A percentile compares a stretch with the other conserved stretches of the same genome.
phyloP scores from a whole-genome alignment of 1,284 basidiomycete genomes.

The Naganishia albida region DNA sequence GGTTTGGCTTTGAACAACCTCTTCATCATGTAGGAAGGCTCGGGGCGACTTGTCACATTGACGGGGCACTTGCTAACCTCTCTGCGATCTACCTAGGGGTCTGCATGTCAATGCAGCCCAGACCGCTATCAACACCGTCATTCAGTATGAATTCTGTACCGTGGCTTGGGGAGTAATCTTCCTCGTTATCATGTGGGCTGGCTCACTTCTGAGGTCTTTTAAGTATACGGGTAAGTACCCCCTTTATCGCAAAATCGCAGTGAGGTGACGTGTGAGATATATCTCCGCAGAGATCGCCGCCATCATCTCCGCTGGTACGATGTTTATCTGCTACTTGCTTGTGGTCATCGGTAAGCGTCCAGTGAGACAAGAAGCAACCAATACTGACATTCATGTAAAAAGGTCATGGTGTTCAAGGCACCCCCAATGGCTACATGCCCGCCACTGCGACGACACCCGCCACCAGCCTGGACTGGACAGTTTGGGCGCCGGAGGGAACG shows the following conservation, averaged over 20 bases:
- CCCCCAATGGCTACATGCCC: slow-evolving; percentile 36
- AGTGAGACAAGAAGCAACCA: background rate
- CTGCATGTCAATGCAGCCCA: slow-evolving; percentile 48
- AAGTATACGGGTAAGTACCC: slow-evolving; percentile 34
- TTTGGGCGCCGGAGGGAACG: slow-evolving; percentile 55
- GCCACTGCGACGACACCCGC: slow-evolving; percentile 45
- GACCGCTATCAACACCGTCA: slow-evolving; percentile 39
- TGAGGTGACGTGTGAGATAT: background rate
- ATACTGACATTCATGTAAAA: too few relatives aligned
- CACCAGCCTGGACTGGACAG: slow-evolving; percentile 42
- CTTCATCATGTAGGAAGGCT: slow-evolving; percentile 40
- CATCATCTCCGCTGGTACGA: slow-evolving; percentile 38
- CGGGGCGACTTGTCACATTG: background rate
- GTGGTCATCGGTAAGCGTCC: slow-evolving; percentile 35
- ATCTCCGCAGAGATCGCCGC: slow-evolving; percentile 30
- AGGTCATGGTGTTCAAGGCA: slow-evolving; percentile 34
- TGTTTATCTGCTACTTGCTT: slow-evolving; percentile 35
- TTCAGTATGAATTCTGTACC: slow-evolving; percentile 35
- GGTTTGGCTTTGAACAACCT: slow-evolving; percentile 36
- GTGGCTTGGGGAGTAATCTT: slow-evolving; percentile 36
- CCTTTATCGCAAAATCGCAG: background rate
- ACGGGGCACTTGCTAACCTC: background rate
- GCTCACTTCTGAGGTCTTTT: slow-evolving; percentile 41
- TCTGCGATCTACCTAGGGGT: slow-evolving; percentile 31
- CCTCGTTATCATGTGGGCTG: slow-evolving; percentile 39